Conservation (phyloP, 208 protist genomes). For the Porcisia deanei region DNA sequence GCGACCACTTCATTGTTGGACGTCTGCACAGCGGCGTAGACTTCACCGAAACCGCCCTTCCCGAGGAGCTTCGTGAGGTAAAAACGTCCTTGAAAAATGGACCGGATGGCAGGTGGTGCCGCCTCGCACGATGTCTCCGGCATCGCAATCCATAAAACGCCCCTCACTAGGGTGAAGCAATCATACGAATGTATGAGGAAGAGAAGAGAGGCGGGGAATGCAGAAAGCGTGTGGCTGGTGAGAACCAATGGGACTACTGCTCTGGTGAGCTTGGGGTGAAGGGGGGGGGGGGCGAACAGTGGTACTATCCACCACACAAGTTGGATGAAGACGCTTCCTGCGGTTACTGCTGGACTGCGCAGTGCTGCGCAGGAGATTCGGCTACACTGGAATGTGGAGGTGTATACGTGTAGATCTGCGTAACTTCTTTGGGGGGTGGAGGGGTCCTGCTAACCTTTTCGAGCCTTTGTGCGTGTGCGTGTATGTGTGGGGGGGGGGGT, state of each 20-base stretch:
- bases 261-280: background rate
- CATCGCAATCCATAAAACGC: slow-evolving; percentile 10
- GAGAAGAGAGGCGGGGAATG: background rate
- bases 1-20: slow-evolving; percentile 63
- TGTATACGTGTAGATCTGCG: background rate
- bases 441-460: background rate
- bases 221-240: background rate
- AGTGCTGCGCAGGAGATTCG: background rate
- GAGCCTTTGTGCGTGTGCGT: background rate
- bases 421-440: background rate
- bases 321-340: background rate
- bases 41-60: slow-evolving; percentile 98
- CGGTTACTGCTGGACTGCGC: background rate
- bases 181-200: background rate
- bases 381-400: background rate
- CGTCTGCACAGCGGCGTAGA: slow-evolving; percentile 88
- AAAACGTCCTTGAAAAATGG: slow-evolving; percentile 76
- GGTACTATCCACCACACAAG: background rate
- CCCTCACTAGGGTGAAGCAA: background rate
- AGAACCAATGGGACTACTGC: background rate
- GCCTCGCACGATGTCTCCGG: slow-evolving; percentile 23
- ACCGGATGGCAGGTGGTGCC: slow-evolving; percentile 27
- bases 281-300: background rate
- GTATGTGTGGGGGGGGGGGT: background rate
- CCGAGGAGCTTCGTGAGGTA: slow-evolving; percentile 88